Evolutionary conservation across 768 basidiomycete genomes (phyloP).

Genomic region (Rhizopogon roseolus): DNA sequence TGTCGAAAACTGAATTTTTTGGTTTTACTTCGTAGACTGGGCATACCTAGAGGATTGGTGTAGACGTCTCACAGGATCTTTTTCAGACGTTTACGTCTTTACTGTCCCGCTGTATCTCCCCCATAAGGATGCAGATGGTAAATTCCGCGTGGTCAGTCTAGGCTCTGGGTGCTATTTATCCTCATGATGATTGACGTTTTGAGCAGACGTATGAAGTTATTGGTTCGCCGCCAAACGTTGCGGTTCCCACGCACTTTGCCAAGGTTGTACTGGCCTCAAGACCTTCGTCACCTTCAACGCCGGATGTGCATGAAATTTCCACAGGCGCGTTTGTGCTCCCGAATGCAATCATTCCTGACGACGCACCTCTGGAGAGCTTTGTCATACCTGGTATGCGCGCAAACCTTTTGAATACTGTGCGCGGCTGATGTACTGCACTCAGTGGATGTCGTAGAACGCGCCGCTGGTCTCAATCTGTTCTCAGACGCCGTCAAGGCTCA

Average conservation of each 20-base stretch:
- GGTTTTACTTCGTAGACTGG: slow-evolving; percentile 61
- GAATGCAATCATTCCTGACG: slow-evolving; percentile 88
- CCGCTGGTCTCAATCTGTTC: slow-evolving; percentile 83
- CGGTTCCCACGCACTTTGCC: slow-evolving; percentile 97
- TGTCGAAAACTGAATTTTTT: neutral
- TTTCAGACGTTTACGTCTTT: slow-evolving; percentile 97
- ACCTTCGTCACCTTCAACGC: slow-evolving; percentile 69
- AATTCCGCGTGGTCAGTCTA: slow-evolving; percentile 85
- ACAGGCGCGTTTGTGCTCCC: slow-evolving; percentile 95
- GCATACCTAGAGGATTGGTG: slow-evolving; percentile 97
- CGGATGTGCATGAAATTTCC: slow-evolving; percentile 68
- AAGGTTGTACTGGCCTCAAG: slow-evolving; percentile 85
- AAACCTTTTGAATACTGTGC: neutral
- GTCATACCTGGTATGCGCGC: slow-evolving; percentile 64
- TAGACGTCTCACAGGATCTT: slow-evolving; percentile 77
- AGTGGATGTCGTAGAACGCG: slow-evolving; percentile 92
- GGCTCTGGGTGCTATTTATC: neutral
- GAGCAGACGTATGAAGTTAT: slow-evolving; percentile 89
- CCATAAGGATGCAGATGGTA: slow-evolving; percentile 78
- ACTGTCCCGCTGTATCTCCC: slow-evolving; percentile 96
- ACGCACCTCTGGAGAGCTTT: slow-evolving; percentile 75
- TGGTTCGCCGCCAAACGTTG: slow-evolving; percentile 82
- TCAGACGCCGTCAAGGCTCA: slow-evolving; percentile 69
- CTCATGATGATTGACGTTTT: neutral
- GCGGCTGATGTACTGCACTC: slow-evolving; percentile 4